Evolutionary conservation across 1,284 basidiomycete species (phyloP), one percentile per base, ranked within the genome.

Genomic region (Retiboletus flavoniger): DNA sequence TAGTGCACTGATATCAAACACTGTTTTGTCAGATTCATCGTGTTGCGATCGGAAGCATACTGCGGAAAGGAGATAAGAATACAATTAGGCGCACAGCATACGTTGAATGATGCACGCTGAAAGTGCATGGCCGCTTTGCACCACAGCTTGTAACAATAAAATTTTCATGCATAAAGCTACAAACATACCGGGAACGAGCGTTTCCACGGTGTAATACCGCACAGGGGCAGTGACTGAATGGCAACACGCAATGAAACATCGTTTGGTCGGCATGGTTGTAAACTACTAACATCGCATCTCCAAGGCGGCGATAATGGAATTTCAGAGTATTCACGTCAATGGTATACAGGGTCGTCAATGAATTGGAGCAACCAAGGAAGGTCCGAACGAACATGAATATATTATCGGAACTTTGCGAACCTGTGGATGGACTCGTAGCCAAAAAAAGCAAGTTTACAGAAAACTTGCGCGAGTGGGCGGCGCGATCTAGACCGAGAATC

Each of bases 251-350:
- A 56, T 47, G 50, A 57, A 59, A 44, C n/a, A 47, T 48, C 45
- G 35, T 58, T 32, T 57, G 48, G 28, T 39, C 50, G 42, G 34
- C 45, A 51, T 36, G 47, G 48, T 48, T 31, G 46, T 40, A 16
- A 44, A 35, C 32, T 38, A 41, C 43, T 14, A 31, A 41, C 56
- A 43, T 50, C 43, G 54, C 54, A 58, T 60, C 53, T 51, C 52
- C 57, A 65, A 68, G 36, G 65, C 65, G 67, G 67, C 53, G 63
- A 65, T 68, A 71, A 60, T 65, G 43, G 53, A 55, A 50, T 54
- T 43, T 52, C 56, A 40, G 40, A 60, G 54, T 24, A 41, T 56
- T 53, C 55, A 48, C 60, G 48, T 40, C 40, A 34, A 28, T 46
- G 34, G 44, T 11, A 24, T 31, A 53, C 57, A 71, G 60, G 68